A percentile compares a stretch with the other conserved stretches of the same genome.
phyloP scores from a whole-genome alignment of 768 basidiomycete genomes.

The Boletus pseudopeckii region DNA sequence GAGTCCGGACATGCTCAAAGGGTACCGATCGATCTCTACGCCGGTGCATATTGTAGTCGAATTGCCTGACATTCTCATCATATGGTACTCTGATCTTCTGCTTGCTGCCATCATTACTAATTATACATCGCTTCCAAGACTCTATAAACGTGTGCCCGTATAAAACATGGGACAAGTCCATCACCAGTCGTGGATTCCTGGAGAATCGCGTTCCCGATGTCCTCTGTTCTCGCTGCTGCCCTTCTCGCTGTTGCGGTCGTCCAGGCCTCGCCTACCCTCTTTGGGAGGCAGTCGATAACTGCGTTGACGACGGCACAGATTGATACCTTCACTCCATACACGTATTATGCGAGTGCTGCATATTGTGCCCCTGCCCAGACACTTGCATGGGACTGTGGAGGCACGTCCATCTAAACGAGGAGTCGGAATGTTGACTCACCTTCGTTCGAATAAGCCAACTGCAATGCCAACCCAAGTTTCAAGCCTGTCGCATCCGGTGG shows the following conservation, averaged over 20 bases:
- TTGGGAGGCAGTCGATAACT: slow-evolving; percentile 37
- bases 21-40: background rate
- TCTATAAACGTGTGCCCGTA: slow-evolving; percentile 1
- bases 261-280: slow-evolving; percentile 25
- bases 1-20: background rate
- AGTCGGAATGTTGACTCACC: background rate
- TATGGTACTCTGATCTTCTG: slow-evolving; percentile 2
- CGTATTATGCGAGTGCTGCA: slow-evolving; percentile 48
- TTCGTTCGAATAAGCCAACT: slow-evolving; percentile 35
- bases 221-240: slow-evolving; percentile 10
- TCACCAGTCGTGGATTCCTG: background rate
- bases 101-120: background rate
- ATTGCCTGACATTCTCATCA: slow-evolving; percentile 2
- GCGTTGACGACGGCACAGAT: slow-evolving; percentile 41
- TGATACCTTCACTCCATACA: slow-evolving; percentile 43
- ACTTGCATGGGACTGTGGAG: slow-evolving; percentile 53
- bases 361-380: slow-evolving; percentile 45
- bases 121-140: background rate
- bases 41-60: background rate
- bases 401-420: slow-evolving; percentile 30
- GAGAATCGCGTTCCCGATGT: slow-evolving; percentile 11
- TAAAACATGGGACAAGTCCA: background rate
- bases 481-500: slow-evolving; percentile 47
- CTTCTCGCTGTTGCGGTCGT: slow-evolving; percentile 15
- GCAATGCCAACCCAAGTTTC: slow-evolving; percentile 47